These are phyloP conservation scores for Dioscorea cayenensis DNA, from an alignment of 116 monocot species.

Conservation along the genomic window DNA sequence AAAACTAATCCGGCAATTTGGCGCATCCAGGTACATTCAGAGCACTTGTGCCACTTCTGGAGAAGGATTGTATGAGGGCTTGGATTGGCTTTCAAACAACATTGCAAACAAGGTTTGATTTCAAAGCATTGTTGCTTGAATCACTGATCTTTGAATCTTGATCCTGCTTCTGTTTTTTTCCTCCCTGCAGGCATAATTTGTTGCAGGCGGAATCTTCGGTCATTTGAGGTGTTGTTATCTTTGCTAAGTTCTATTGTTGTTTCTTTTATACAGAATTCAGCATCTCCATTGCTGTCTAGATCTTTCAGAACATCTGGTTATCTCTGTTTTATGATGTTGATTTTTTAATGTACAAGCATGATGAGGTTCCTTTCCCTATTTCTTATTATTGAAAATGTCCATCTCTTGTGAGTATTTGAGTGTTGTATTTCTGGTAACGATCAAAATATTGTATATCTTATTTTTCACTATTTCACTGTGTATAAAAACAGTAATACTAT, in stretches of 20 bases:
- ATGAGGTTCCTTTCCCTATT: too few relatives aligned
- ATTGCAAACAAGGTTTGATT: conserved; percentile 25
- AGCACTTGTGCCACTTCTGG: conserved; percentile 39
- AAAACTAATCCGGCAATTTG: neutral
- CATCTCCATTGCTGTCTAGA: too few relatives aligned
- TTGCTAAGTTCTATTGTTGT: neutral
- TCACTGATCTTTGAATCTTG: neutral
- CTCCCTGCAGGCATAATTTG: conserved; percentile 7
- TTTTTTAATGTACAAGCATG: too few relatives aligned
- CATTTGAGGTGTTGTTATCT: neutral
- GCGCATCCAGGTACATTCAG: conserved; percentile 29
- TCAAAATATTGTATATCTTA: too few relatives aligned
- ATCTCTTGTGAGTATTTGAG: too few relatives aligned
- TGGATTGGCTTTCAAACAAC: conserved; percentile 39
- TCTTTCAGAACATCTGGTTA: too few relatives aligned
- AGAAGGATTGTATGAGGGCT: conserved; percentile 33
- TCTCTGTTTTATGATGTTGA: too few relatives aligned
- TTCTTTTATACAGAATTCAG: neutral
- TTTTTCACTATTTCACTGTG: too few relatives aligned
- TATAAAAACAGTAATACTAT: too few relatives aligned
- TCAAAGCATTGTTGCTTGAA: neutral
- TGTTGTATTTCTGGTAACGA: too few relatives aligned
- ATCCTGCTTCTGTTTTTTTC: neutral
- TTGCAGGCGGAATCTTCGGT: neutral
- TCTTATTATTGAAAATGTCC: too few relatives aligned